These are phyloP conservation scores for Flaveria brownii DNA, from an alignment of 129 eudicot genomes.

Conservation along the genomic window DNA sequence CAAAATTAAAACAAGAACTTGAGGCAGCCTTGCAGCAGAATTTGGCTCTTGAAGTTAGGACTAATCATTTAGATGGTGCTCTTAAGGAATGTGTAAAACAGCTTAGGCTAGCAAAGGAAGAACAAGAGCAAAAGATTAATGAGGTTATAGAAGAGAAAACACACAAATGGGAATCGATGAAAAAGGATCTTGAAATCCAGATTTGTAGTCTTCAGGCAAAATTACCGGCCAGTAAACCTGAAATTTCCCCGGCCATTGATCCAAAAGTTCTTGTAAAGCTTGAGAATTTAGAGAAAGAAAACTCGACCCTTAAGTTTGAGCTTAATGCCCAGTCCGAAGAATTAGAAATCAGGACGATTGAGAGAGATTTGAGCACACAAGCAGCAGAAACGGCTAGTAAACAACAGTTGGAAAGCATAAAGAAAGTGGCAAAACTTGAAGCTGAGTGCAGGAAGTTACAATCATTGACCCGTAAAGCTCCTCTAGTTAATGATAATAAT, in stretches of 20 bases:
- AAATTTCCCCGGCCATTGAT: slow-evolving; percentile 34
- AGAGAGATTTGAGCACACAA: slow-evolving; percentile 74
- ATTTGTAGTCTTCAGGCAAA: slow-evolving; percentile 49
- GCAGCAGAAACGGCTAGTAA: slow-evolving; percentile 85
- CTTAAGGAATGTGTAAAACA: slow-evolving; percentile 85
- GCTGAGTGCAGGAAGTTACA: slow-evolving; percentile 78
- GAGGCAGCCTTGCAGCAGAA: slow-evolving; percentile 68
- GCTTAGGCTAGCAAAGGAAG: slow-evolving; percentile 68
- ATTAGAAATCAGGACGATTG: slow-evolving; percentile 59
- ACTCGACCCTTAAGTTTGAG: slow-evolving; percentile 48
- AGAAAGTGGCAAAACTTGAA: slow-evolving; percentile 76
- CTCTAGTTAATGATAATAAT: slow-evolving; percentile 37
- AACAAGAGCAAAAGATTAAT: slow-evolving; percentile 46
- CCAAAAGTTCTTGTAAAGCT: slow-evolving; percentile 42
- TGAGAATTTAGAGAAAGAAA: slow-evolving; percentile 59
- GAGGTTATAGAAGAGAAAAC: slow-evolving; percentile 53
- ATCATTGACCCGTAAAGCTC: slow-evolving; percentile 50
- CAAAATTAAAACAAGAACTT: slow-evolving; percentile 57
- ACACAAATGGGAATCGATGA: slow-evolving; percentile 46
- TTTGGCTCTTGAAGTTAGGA: slow-evolving; percentile 62
- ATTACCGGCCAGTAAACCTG: slow-evolving; percentile 30
- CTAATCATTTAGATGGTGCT: slow-evolving; percentile 79
- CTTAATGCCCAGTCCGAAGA: slow-evolving; percentile 48
- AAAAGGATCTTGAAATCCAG: slow-evolving; percentile 54
- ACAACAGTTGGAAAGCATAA: slow-evolving; percentile 74